Evolutionary conservation across 1,139 yeast genomes (phyloP).

Genomic region (Candida glucosophila): DNA sequence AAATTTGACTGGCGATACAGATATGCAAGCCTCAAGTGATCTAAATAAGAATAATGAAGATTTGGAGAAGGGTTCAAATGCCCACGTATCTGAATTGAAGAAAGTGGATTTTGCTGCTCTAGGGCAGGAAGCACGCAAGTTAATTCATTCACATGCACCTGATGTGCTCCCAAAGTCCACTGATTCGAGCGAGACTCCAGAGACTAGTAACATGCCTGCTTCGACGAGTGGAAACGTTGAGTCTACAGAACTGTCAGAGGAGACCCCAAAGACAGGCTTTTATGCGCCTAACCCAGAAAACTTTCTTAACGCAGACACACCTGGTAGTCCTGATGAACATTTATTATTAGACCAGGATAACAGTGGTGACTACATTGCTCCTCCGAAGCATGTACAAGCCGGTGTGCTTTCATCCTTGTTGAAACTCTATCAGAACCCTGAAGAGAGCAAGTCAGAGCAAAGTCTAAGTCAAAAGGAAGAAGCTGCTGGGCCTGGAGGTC

Average conservation of each 20-base stretch:
- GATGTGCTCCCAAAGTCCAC: constrained; percentile 7
- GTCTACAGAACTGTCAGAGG: constrained; percentile 3
- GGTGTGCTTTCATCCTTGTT: constrained; percentile 77
- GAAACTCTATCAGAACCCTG: constrained; percentile 48
- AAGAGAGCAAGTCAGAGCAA: constrained; percentile 21
- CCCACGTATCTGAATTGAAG: constrained; percentile 20
- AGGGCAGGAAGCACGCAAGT: constrained; percentile 33
- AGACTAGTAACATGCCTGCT: constrained; percentile 1
- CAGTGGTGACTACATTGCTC: constrained; percentile 48
- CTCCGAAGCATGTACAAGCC: constrained; percentile 67
- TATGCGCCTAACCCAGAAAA: constrained; percentile 42
- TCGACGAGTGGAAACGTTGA: constrained; percentile 1
- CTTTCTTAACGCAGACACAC: constrained; percentile 24
- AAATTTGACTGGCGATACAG: constrained; percentile 30
- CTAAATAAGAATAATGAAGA: constrained; percentile 14
- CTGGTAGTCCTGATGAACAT: constrained; percentile 23
- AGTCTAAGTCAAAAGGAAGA: constrained; percentile 11
- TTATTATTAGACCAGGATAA: constrained; percentile 28
- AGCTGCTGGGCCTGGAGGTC: constrained; percentile 3
- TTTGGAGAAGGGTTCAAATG: constrained; percentile 13
- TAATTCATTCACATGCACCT: constrained; percentile 31
- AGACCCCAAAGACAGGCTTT: constrained; percentile 10
- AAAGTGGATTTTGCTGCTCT: constrained; percentile 26
- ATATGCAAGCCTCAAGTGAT: constrained; percentile 25
- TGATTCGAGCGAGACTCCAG: constrained; percentile 3